A percentile compares a stretch with the other conserved stretches of the same genome.
phyloP scores from a whole-genome alignment of 768 basidiomycete genomes.

The Kwoniella newhampshirensis region DNA sequence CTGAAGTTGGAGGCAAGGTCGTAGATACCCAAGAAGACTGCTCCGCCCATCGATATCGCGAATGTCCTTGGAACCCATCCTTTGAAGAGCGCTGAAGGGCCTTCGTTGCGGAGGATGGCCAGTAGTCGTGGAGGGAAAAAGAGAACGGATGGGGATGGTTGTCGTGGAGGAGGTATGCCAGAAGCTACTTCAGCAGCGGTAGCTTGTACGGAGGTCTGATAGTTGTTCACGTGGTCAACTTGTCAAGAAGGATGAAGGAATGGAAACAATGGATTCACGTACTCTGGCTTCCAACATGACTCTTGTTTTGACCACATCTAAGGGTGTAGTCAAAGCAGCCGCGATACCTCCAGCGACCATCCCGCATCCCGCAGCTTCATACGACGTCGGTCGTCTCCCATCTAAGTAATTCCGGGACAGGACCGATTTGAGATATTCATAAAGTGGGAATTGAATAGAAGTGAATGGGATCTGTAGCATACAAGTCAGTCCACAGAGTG shows the following conservation, averaged over 20 bases:
- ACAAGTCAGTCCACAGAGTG: neutral
- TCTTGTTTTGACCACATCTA: constrained; percentile 94
- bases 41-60: constrained; percentile 95
- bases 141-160: constrained; percentile 54
- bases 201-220: constrained; percentile 1
- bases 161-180: constrained; percentile 13
- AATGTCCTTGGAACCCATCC: constrained; percentile 87
- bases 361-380: constrained; percentile 72
- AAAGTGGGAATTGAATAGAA: constrained; percentile 91
- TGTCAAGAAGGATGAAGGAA: neutral
- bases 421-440: constrained; percentile 76
- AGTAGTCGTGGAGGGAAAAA: constrained; percentile 62
- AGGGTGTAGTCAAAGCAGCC: constrained; percentile 84
- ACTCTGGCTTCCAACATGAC: constrained; percentile 92
- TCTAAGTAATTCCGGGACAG: constrained; percentile 60
- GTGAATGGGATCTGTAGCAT: constrained; percentile 85
- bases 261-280: constrained; percentile 36
- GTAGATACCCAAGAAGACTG: constrained; percentile 95
- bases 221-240: neutral
- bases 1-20: constrained; percentile 57
- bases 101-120: constrained; percentile 72
- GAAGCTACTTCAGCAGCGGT: constrained; percentile 2
- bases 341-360: constrained; percentile 87
- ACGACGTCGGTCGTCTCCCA: constrained; percentile 58
- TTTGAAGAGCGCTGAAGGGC: constrained; percentile 71